Evolutionary conservation across 805 yeast genomes (phyloP).

Genomic region (Starmerella khaoyaiensis): DNA sequence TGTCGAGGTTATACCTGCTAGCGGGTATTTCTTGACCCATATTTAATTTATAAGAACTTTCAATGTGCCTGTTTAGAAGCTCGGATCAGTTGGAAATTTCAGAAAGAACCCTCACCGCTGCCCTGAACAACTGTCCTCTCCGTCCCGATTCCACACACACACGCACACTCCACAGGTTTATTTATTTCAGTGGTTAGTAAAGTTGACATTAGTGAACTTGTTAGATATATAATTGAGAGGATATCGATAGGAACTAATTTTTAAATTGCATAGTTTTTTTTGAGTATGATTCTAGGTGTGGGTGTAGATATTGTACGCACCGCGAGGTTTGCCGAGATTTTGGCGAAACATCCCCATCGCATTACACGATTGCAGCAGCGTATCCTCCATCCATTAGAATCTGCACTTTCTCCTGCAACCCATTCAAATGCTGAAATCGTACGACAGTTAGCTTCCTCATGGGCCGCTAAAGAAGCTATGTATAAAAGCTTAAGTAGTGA

Average conservation of each 20-base stretch:
- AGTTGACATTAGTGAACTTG: too few species aligned
- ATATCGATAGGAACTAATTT: too few species aligned
- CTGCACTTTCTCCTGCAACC: not conserved
- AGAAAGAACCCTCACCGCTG: too few species aligned
- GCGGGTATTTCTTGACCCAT: conserved; percentile 13
- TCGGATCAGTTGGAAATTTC: not conserved
- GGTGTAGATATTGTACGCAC: conserved; percentile 47
- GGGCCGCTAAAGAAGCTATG: conserved; percentile 69
- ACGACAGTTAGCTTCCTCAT: conserved; percentile 39
- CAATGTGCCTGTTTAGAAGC: not conserved
- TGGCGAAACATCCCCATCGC: conserved; percentile 29
- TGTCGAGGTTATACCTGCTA: conserved; percentile 52
- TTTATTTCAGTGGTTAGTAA: too few species aligned
- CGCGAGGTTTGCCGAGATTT: conserved; percentile 35
- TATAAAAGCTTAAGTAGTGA: conserved; percentile 42
- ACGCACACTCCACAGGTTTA: too few species aligned
- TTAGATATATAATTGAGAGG: too few species aligned
- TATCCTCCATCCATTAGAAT: conserved; percentile 38
- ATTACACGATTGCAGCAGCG: conserved; percentile 34
- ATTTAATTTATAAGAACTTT: not conserved
- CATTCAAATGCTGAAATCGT: too few species aligned
- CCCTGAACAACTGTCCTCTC: too few species aligned
- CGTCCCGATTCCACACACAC: too few species aligned
- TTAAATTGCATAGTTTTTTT: too few species aligned
- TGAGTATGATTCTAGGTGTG: conserved; percentile 33